Base-by-base conservation (phyloP, 2,329 filamentous ascomycete genomes). In the Colletotrichum karsti region DNA sequence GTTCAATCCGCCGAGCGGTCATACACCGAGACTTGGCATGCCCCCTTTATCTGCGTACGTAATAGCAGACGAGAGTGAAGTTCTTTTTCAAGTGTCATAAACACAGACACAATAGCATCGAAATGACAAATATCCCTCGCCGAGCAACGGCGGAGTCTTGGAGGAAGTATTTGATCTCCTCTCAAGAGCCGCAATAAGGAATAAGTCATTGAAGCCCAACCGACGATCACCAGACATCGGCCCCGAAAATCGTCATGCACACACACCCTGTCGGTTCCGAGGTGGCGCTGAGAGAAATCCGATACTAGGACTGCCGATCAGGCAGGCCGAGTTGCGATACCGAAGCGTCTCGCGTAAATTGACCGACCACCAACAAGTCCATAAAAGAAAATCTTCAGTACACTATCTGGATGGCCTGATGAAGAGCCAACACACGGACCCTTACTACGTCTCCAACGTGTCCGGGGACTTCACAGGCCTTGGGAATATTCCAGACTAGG, bases 181-280 rank as follows among this genome's bases (percentile, higher is more conserved):
- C 13, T 12, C 15, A 55, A 26, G 22, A 53, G 26, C n/a, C 53
- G 15, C 51, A 58, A 46, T 30, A 44, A 39, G 12, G 24, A 24
- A 28, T 22, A 15, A 20, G 37, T 20, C 42, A 42, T 67, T 37
- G 50, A 51, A 37, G 42, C 63, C 51, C 50, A 57, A 63, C 42
- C 5, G 58, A 44, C 28, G 35, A 63, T 67, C 20, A 42, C 12
- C 18, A 56, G 33, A 20, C 18, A 33, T 50, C 41, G 50, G 18
- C n/a, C 26, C 44, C 51, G 51, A 22, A 26, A 15, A 13, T 22
- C n/a, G 18, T 37, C 50, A 51, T n/a, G n/a, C n/a, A n/a, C 26
- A 20, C 48, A 39, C 15, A 37, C 50, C 54, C 30, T 50, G 26
- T 50, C 35, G 13, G n/a, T 50, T 41, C 41, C 33, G 33, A 33